A percentile compares a stretch with the other conserved stretches of the same genome.
phyloP scores from a whole-genome alignment of 306 rosid genomes.

The Cicer arietinum region DNA sequence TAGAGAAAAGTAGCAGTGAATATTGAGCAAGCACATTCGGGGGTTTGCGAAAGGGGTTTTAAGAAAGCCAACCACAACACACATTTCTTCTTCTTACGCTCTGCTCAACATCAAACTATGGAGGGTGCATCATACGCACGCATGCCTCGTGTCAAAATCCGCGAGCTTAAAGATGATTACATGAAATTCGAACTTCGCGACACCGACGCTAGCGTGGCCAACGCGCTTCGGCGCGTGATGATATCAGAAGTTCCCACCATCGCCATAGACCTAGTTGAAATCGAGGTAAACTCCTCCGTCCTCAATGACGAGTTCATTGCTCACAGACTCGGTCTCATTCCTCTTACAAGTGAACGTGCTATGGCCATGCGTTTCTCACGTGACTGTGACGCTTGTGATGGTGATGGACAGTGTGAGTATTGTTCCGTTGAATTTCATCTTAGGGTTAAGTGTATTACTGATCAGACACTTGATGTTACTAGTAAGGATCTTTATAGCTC shows the following conservation, averaged over 20 bases:
- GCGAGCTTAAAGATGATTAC: constrained; percentile 80
- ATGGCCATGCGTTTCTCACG: constrained; percentile 99
- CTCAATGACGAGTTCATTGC: constrained; percentile 96
- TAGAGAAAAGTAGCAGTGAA: background rate
- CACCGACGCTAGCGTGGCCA: constrained; percentile 87
- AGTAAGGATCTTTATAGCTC: constrained; percentile 83
- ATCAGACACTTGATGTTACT: constrained; percentile 84
- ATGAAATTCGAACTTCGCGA: constrained; percentile 85
- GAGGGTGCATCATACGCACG: constrained; percentile 84
- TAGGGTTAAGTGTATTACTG: constrained; percentile 74
- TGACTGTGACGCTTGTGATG: constrained; percentile 98
- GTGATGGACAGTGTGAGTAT: constrained; percentile 96
- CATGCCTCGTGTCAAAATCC: constrained; percentile 81
- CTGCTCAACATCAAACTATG: constrained; percentile 30
- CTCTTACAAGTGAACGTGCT: constrained; percentile 86
- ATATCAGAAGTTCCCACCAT: constrained; percentile 92
- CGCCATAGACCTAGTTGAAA: constrained; percentile 93
- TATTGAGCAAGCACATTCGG: background rate
- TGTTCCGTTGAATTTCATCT: constrained; percentile 99
- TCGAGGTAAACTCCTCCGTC: constrained; percentile 93
- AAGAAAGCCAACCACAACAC: background rate
- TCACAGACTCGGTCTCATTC: constrained; percentile 92
- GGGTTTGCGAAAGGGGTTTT: constrained; percentile 1
- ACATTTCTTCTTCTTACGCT: background rate
- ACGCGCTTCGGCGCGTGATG: constrained; percentile 98